Base-by-base conservation (phyloP, 164 flowering plant species). In the Vitis cinerea region DNA sequence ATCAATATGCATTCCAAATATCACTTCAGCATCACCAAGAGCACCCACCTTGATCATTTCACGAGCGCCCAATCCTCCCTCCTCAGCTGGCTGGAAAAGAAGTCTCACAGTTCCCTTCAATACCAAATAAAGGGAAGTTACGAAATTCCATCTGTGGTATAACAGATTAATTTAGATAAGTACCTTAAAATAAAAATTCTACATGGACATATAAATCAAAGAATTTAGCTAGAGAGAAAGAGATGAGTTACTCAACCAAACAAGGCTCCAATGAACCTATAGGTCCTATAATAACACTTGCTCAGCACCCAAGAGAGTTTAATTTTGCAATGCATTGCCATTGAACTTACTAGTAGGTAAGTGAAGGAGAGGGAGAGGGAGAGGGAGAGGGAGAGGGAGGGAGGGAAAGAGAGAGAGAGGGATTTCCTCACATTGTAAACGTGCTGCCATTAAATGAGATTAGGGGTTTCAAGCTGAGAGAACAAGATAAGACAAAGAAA, bases 21-120 rank as follows among this genome's bases (percentile, higher is more conserved):
- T 93, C 27, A 87, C 97, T 80, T 86, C 85, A 57, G 94, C 85
- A 29, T 84, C 82, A 51, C 86, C 90, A 71, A 93, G 88, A 57
- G 95, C 91, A 67, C 97, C 94, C 71, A 86, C 92, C 72, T 83
- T 82, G 63, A 91, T 84, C 95, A 91, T 90, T 73, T 84, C 75
- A 71, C 81, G 71, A 53, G 98, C 97, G 68, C 97, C 97, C n/a
- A 90, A 90, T 65, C 93, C 92, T 49, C 91, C 92, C 76, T 93
- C 98, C 81, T 93, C 98, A 30, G 92, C 97, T 47, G 97, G 97
- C 79, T 93, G 98, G 75, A 93, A 93, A 71, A 93, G 77, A 65
- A 93, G 87, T 72, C 88, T 84, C 64, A 90, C 94, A 29, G 93
- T 91, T 71, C 97, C 97, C 92, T 87, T 70, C 64, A 64, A 29